A percentile compares a stretch with the other conserved stretches of the same genome.
These are phyloP conservation scores for Selenicereus undatus DNA, from an alignment of 148 eudicot species.

Conservation along the genomic window DNA sequence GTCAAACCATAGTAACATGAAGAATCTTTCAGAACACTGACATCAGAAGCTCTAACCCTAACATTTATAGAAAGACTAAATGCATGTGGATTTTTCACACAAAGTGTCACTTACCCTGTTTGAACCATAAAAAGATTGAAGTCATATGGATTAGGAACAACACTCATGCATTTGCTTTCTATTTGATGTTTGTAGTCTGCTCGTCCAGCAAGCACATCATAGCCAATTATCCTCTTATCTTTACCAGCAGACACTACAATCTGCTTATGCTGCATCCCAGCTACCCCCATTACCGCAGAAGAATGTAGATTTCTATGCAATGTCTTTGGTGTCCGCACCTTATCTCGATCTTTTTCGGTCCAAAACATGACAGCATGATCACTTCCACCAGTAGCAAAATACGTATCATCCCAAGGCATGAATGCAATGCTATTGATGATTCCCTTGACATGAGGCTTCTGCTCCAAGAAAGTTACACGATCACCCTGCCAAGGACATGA, in stretches of 20 bases:
- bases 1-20: too few relatives aligned
- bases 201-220: conserved; percentile 59
- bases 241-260: conserved; percentile 79
- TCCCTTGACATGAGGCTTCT: conserved; percentile 86
- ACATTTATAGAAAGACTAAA: conserved; percentile 1
- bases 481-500: conserved; percentile 40
- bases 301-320: conserved; percentile 72
- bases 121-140: conserved; percentile 95
- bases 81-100: not conserved
- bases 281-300: conserved; percentile 97
- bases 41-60: not conserved
- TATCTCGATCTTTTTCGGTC: conserved; percentile 56
- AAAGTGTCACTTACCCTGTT: conserved; percentile 63
- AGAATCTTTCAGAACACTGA: too few relatives aligned
- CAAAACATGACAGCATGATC: conserved; percentile 89
- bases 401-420: conserved; percentile 83
- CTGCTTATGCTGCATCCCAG: conserved; percentile 84
- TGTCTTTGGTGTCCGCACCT: conserved; percentile 63
- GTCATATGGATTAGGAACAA: conserved; percentile 88
- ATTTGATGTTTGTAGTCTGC: conserved; percentile 77
- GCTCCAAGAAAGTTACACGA: conserved; percentile 68
- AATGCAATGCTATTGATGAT: conserved; percentile 74
- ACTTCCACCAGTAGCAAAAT: conserved; percentile 82
- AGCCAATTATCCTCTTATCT: conserved; percentile 87
- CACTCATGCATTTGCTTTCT: conserved; percentile 95